Evolutionary conservation across 306 rosid species (phyloP), one percentile per base, ranked within the genome.

Genomic region (Pyrus pyrifolia): DNA sequence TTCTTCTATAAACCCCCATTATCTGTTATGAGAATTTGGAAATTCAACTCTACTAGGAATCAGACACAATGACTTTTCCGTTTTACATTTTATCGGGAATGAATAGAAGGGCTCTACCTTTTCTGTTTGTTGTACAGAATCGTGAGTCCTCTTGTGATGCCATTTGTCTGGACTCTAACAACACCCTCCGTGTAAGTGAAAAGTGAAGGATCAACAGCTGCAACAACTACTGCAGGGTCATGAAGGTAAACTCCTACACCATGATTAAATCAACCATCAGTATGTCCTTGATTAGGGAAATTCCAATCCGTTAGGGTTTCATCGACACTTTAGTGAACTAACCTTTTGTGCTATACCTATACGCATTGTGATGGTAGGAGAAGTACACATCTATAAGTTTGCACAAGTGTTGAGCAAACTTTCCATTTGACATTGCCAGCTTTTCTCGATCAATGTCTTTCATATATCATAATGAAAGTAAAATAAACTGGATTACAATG

Each of bases 81-180:
- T 61, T 61, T 61, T 27, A 61, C 67, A 30, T 11, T 42, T 49
- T 18, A 49, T 23, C 25, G 19, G 12, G 70, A 31, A 23, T 2
- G 22, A 23, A 6, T 10, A 55, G 6, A 58, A 38, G 11, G 46
- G 27, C 30, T 23, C 64, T 84, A 92, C 97, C 88, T 90, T 83
- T 95, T 95, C 79, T 90, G 91, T 77, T 90, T 86, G 82, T 88
- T 88, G 77, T 89, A 78, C 70, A 95, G 76, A 73, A 89, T 46
- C 51, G 97, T 92, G 57, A 95, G 86, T 58, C 98, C 98, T 85
- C 93, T 84, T 82, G 96, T 86, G 83, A 95, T 90, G 80, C 98
- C 98, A 75, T 71, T 79, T 29, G 91, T 89, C 87, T 95, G 98
- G 68, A 95, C 98, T 88, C 98, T 89, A 73, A 95, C 98, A 68